These are phyloP conservation scores for Danielozyma ontarioensis DNA, from an alignment of 805 yeast genomes.

Conservation along the genomic window DNA sequence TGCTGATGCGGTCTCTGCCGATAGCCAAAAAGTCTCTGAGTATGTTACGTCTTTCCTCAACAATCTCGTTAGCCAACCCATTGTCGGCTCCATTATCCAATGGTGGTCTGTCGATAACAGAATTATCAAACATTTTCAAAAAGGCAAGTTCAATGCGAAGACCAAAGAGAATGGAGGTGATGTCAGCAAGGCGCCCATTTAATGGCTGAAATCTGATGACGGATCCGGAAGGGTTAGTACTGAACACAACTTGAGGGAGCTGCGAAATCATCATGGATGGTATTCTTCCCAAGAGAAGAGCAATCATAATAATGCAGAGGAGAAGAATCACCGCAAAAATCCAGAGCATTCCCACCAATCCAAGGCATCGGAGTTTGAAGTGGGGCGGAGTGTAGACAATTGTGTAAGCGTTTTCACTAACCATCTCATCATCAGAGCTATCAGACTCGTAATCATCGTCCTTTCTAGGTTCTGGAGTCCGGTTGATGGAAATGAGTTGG, in stretches of 20 bases:
- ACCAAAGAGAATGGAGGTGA: slow-evolving; percentile 16
- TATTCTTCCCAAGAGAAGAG: slow-evolving; percentile 24
- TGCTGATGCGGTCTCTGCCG: too few relatives aligned
- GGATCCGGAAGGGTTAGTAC: too few relatives aligned
- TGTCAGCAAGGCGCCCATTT: slow-evolving; percentile 18
- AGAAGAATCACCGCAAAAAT: slow-evolving; percentile 33
- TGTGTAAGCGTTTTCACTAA: slow-evolving; percentile 45
- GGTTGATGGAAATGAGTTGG: slow-evolving; percentile 36
- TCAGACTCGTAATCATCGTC: slow-evolving; percentile 22
- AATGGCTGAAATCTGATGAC: slow-evolving; percentile 1
- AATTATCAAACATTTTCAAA: too few relatives aligned
- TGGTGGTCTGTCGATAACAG: too few relatives aligned
- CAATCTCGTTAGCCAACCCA: too few relatives aligned
- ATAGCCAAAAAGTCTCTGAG: too few relatives aligned
- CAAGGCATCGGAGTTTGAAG: slow-evolving; percentile 55
- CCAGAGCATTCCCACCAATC: slow-evolving; percentile 45
- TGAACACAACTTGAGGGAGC: background rate
- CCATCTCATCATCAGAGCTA: slow-evolving; percentile 34
- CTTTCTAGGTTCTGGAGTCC: slow-evolving; percentile 7
- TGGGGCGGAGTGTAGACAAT: slow-evolving; percentile 86
- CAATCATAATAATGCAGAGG: slow-evolving; percentile 14
- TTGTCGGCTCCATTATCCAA: too few relatives aligned
- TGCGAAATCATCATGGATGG: background rate
- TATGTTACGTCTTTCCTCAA: too few relatives aligned
- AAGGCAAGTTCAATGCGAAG: slow-evolving; percentile 9